These are phyloP conservation scores for Venturia effusa DNA, from an alignment of 2,329 filamentous ascomycete genomes.

Conservation along the genomic window DNA sequence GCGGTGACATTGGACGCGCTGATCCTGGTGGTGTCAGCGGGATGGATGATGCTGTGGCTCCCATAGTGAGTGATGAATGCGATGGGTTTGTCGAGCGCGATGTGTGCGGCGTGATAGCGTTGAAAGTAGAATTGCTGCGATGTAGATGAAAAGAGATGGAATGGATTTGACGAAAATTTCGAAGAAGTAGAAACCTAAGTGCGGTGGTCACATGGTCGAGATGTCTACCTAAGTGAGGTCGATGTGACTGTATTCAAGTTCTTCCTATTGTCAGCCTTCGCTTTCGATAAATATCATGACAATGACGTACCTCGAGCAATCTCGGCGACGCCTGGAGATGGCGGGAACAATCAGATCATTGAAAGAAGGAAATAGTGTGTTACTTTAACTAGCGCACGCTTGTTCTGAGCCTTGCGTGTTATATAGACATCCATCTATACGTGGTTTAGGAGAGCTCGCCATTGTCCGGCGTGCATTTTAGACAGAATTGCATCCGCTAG, in stretches of 20 bases:
- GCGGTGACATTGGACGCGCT: background rate
- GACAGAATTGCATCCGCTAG: too few species aligned
- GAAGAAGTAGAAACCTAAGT: background rate
- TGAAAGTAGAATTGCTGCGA: background rate
- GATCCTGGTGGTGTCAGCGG: background rate
- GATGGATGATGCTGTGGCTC: background rate
- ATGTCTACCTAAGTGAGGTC: background rate
- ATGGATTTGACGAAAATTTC: background rate
- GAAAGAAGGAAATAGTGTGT: background rate
- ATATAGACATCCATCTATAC: background rate
- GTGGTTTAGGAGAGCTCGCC: too few species aligned
- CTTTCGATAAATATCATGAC: background rate
- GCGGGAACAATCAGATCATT: background rate
- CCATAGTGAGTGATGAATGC: background rate
- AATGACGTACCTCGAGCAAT: background rate
- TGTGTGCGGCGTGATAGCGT: background rate
- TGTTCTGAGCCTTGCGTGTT: background rate
- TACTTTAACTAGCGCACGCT: background rate
- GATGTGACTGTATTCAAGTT: background rate
- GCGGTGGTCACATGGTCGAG: background rate
- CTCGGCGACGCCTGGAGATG: background rate
- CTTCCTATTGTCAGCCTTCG: background rate
- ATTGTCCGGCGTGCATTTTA: too few species aligned
- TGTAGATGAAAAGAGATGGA: background rate
- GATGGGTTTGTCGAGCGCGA: background rate